Conservation (phyloP, 306 rosid genomes). For the Lithocarpus polystachyus region DNA sequence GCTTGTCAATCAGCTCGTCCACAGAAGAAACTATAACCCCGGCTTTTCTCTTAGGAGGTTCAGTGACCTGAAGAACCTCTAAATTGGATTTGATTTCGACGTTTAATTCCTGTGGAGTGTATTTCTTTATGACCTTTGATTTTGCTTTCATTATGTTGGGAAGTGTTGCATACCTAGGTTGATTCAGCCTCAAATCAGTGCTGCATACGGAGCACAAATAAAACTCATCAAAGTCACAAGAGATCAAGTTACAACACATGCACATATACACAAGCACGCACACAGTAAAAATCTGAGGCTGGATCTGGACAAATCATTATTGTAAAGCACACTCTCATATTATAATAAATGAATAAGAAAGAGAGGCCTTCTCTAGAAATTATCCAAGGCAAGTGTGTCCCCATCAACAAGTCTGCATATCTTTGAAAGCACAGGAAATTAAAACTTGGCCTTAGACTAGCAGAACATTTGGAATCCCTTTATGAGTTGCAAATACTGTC, state of each 20-base stretch:
- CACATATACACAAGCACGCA: neutral
- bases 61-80: constrained; percentile 72
- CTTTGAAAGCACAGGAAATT: no score
- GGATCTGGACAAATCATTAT: neutral
- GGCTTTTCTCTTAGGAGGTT: constrained; percentile 93
- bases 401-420: no score
- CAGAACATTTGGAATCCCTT: no score
- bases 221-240: neutral
- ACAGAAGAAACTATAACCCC: constrained; percentile 80
- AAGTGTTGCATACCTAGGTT: constrained; percentile 90
- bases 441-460: no score
- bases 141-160: constrained; percentile 98
- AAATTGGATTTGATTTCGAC: constrained; percentile 72
- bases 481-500: no score
- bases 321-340: no score
- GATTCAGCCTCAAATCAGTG: constrained; percentile 90
- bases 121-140: constrained; percentile 74
- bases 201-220: constrained; percentile 36
- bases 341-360: no score
- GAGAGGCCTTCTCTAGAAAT: no score
- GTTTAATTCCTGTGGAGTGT: constrained; percentile 64
- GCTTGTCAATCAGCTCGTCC: constrained; percentile 83
- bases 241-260: neutral
- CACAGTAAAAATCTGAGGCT: no score
- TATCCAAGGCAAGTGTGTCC: no score